A percentile compares a stretch with the other conserved stretches of the same genome.
Evolutionary conservation across 306 rosid genomes (phyloP).

Genomic region (Datisca glomerata): DNA sequence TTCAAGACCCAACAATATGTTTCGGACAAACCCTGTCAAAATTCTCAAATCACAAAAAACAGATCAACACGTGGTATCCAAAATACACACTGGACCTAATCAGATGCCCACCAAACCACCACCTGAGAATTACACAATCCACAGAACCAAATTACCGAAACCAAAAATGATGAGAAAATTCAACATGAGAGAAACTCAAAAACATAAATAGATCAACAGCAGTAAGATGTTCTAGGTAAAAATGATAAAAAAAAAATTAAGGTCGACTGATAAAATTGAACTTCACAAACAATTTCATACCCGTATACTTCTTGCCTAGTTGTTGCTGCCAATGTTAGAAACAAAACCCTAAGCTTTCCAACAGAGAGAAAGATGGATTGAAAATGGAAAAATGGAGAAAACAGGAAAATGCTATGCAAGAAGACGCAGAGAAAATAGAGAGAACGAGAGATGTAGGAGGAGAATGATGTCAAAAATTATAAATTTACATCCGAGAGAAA

Average conservation of each 20-base stretch:
- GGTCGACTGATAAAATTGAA: conserved; percentile 5
- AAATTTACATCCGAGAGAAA: conserved; percentile 7
- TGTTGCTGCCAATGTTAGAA: conserved; percentile 5
- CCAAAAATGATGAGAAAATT: conserved; percentile 3
- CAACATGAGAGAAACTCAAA: background rate
- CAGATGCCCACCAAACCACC: conserved; percentile 38
- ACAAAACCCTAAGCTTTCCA: conserved; percentile 20
- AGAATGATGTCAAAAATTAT: conserved; percentile 20
- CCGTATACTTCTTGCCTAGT: conserved; percentile 23
- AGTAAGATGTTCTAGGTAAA: background rate
- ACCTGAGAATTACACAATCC: conserved; percentile 30
- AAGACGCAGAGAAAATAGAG: conserved; percentile 15
- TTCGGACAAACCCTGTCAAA: background rate
- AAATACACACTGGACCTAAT: conserved; percentile 24
- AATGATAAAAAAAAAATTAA: conserved; percentile 13
- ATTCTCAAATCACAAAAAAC: conserved; percentile 14
- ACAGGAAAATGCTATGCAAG: conserved; percentile 11
- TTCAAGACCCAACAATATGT: conserved; percentile 14
- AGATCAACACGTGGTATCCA: conserved; percentile 16
- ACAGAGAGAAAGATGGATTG: conserved; percentile 3
- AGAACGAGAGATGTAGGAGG: conserved; percentile 4
- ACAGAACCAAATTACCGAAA: conserved; percentile 20
- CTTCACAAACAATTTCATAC: conserved; percentile 31
- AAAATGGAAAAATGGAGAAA: conserved; percentile 16
- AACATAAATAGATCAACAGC: background rate